Evolutionary conservation across 371 early-diverging fungal species (phyloP).

Genomic region (Lichtheimia ornata): DNA sequence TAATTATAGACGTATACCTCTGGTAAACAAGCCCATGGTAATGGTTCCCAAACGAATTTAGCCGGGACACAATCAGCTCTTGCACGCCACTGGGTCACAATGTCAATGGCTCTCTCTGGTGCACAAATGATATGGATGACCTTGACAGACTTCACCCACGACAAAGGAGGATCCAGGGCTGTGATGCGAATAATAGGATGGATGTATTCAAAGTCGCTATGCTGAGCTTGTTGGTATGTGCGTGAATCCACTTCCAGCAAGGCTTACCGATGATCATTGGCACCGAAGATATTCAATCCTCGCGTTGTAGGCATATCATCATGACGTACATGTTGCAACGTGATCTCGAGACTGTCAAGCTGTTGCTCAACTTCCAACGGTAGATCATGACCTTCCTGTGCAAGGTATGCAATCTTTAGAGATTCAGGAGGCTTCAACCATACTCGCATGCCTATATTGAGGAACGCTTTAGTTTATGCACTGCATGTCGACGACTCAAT

Average conservation of each 20-base stretch:
- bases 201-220: constrained; percentile 45
- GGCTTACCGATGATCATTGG: constrained; percentile 42
- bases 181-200: constrained; percentile 45
- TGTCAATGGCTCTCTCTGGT: constrained; percentile 38
- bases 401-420: constrained; percentile 34
- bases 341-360: constrained; percentile 31
- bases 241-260: neutral
- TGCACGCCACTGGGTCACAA: constrained; percentile 33
- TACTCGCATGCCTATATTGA: constrained; percentile 40
- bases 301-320: constrained; percentile 41
- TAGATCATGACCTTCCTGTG: constrained; percentile 45
- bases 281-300: constrained; percentile 42
- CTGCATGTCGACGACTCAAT: neutral
- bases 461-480: neutral
- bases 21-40: constrained; percentile 44
- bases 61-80: constrained; percentile 11
- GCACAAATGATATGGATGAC: constrained; percentile 43
- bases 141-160: constrained; percentile 35
- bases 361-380: constrained; percentile 27
- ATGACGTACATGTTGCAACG: constrained; percentile 24
- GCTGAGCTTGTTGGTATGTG: neutral
- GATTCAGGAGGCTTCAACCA: constrained; percentile 30
- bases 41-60: constrained; percentile 49
- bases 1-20: constrained; percentile 23
- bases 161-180: constrained; percentile 36